phyloP scores from a whole-genome alignment of 176 grass and related monocot genomes.

The Oryza punctata region DNA sequence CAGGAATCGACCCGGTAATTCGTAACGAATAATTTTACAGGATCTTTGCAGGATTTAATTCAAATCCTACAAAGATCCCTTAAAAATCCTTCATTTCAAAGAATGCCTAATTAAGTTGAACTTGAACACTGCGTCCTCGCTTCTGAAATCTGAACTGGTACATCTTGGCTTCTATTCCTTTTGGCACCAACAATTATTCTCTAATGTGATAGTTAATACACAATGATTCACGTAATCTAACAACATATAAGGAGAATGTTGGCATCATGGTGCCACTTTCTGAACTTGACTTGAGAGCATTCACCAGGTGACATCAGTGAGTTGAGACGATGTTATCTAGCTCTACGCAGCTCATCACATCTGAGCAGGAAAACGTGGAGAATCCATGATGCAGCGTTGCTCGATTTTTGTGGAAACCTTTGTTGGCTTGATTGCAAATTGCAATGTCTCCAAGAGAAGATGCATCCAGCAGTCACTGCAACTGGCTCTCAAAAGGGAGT shows the following conservation, averaged over 20 bases:
- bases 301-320: neutral
- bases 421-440: neutral
- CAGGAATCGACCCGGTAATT: neutral
- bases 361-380: neutral
- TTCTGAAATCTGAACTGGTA: neutral
- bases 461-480: constrained; percentile 19
- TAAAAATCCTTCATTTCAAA: too few relatives aligned
- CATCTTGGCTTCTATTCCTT: neutral
- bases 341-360: neutral
- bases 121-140: neutral
- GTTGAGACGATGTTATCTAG: neutral
- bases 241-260: neutral
- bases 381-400: neutral
- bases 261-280: neutral
- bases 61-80: too few relatives aligned
- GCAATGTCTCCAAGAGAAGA: neutral
- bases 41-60: too few relatives aligned
- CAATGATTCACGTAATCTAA: constrained; percentile 6
- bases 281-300: neutral
- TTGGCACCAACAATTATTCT: constrained; percentile 27
- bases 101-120: too few relatives aligned
- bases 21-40: too few relatives aligned
- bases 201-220: neutral
- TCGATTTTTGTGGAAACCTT: neutral
- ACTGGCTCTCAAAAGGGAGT: constrained; percentile 77